Evolutionary conservation across 73 alveolate species (phyloP).

Genomic region (Breviolum minutum): DNA sequence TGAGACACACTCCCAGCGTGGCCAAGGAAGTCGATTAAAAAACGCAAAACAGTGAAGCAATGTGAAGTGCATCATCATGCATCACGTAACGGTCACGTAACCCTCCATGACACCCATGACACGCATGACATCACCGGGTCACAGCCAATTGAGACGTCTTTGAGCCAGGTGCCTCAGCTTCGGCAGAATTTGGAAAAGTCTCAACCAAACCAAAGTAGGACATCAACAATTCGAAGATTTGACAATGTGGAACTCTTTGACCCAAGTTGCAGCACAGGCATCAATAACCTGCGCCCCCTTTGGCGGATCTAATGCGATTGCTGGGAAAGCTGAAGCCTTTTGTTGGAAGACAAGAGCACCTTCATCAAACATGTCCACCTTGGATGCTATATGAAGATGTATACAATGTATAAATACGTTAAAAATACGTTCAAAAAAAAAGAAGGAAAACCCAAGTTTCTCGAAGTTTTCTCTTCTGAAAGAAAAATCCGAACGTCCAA

Average conservation of each 20-base stretch:
- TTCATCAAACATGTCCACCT: constrained; percentile 79
- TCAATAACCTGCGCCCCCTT: constrained; percentile 69
- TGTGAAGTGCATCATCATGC: background rate
- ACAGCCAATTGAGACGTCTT: constrained; percentile 85
- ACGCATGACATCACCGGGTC: background rate
- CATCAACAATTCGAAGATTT: no score
- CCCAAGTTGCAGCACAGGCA: constrained; percentile 60
- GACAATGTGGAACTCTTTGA: no score
- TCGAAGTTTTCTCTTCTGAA: no score
- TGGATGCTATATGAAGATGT: background rate
- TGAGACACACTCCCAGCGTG: background rate
- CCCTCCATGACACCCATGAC: background rate
- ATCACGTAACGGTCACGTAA: background rate
- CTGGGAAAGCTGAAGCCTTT: constrained; percentile 81
- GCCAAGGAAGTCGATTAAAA: no score
- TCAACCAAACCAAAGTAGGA: no score
- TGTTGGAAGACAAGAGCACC: constrained; percentile 83
- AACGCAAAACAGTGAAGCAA: no score
- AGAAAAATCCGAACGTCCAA: background rate
- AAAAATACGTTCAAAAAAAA: no score
- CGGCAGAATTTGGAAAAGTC: no score
- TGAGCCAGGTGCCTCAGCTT: constrained; percentile 68
- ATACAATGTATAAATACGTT: no score
- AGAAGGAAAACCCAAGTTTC: no score
- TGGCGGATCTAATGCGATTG: constrained; percentile 72